These are phyloP conservation scores for Phanerochaete sordida DNA, from an alignment of 768 basidiomycete genomes.

Conservation along the genomic window DNA sequence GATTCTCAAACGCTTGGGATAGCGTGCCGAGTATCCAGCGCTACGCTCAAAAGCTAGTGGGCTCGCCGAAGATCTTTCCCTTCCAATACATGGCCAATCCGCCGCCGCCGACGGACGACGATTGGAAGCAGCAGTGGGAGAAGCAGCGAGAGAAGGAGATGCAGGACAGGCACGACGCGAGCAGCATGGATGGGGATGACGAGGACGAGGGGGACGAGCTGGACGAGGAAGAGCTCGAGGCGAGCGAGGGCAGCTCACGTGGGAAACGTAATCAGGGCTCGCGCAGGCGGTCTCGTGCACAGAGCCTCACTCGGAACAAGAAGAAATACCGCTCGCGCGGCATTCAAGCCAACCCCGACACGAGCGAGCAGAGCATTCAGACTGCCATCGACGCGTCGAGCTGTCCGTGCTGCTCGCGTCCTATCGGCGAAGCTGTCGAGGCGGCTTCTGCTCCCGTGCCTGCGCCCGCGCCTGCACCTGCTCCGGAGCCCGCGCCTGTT, in stretches of 20 bases:
- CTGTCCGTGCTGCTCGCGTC: slow-evolving; percentile 9
- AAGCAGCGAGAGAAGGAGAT: slow-evolving; percentile 39
- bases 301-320: slow-evolving; percentile 31
- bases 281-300: slow-evolving; percentile 22
- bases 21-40: slow-evolving; percentile 72
- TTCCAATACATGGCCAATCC: slow-evolving; percentile 36
- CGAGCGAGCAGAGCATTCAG: slow-evolving; percentile 57
- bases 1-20: slow-evolving; percentile 86
- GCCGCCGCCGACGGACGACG: slow-evolving; percentile 47
- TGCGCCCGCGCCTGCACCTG: no score
- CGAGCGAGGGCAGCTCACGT: slow-evolving; percentile 14
- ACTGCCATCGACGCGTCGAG: slow-evolving; percentile 30
- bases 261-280: slow-evolving; percentile 15
- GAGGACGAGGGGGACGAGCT: slow-evolving; percentile 69
- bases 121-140: slow-evolving; percentile 25
- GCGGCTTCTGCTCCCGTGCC: slow-evolving; percentile 7
- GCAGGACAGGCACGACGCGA: slow-evolving; percentile 59
- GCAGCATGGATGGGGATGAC: slow-evolving; percentile 79
- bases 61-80: slow-evolving; percentile 31
- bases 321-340: slow-evolving; percentile 63
- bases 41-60: slow-evolving; percentile 61
- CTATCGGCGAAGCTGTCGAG: slow-evolving; percentile 11
- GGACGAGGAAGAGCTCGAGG: slow-evolving; percentile 21
- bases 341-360: slow-evolving; percentile 66
- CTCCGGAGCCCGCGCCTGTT: no score